phyloP scores from a whole-genome alignment of 1,139 yeast species.

The Blastobotrys illinoisensis region DNA sequence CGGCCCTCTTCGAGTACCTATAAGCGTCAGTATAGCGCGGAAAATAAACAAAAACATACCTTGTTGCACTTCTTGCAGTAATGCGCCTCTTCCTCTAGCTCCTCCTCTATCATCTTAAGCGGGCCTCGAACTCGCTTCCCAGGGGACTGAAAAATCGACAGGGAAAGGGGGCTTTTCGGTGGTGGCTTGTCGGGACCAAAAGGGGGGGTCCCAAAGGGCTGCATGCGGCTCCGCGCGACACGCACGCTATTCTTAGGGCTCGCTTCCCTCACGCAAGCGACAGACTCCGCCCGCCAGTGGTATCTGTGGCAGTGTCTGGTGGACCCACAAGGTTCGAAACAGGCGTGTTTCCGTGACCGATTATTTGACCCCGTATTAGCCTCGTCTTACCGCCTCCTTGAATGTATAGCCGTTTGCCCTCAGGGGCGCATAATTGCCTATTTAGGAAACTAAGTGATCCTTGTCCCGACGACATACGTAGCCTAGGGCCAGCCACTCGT shows the following conservation, averaged over 20 bases:
- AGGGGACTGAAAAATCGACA: background rate
- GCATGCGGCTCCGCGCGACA: background rate
- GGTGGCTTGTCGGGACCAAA: background rate
- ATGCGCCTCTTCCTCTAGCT: slow-evolving; percentile 28
- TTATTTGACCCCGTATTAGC: too few relatives aligned
- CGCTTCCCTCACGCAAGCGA: background rate
- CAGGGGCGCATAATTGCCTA: background rate
- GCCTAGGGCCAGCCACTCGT: too few relatives aligned
- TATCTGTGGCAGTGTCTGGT: background rate
- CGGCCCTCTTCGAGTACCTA: slow-evolving; percentile 37
- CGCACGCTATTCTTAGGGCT: background rate
- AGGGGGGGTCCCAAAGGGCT: background rate
- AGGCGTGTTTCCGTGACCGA: background rate
- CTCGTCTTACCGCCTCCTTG: background rate
- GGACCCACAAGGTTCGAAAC: background rate
- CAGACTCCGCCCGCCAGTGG: background rate
- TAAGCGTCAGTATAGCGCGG: background rate
- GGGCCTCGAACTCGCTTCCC: background rate
- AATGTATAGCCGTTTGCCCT: background rate
- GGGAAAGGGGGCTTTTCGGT: background rate
- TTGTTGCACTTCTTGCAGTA: slow-evolving; percentile 34
- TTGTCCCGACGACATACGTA: background rate
- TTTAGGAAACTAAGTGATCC: background rate
- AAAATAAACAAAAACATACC: slow-evolving; percentile 18
- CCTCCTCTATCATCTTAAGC: background rate